Conservation (phyloP, 192 early-diverging fungal species). For the Spinellus fusiger region DNA sequence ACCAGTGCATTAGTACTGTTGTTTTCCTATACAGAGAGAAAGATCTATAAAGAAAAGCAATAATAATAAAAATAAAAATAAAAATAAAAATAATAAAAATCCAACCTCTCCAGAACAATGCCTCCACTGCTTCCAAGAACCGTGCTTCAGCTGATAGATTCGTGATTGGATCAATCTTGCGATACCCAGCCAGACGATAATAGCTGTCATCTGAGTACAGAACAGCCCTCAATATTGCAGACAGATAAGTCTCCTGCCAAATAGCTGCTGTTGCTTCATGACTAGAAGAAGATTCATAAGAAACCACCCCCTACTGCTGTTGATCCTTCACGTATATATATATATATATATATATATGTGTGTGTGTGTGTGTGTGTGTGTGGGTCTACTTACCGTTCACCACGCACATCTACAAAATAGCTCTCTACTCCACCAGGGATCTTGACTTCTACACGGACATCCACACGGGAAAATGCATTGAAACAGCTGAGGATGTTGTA, state of each 20-base stretch:
- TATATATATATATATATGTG: too few relatives aligned
- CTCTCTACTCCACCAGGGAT: slow-evolving; percentile 98
- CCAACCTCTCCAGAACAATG: slow-evolving; percentile 81
- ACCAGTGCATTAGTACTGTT: not conserved
- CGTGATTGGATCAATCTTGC: slow-evolving; percentile 85
- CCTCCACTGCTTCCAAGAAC: slow-evolving; percentile 79
- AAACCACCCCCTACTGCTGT: too few relatives aligned
- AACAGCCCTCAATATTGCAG: slow-evolving; percentile 83
- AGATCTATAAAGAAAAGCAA: too few relatives aligned
- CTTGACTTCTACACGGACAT: slow-evolving; percentile 96
- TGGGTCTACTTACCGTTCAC: slow-evolving; percentile 61
- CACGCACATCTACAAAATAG: slow-evolving; percentile 82
- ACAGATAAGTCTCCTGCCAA: slow-evolving; percentile 90
- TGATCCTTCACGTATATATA: too few relatives aligned
- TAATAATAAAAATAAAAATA: too few relatives aligned
- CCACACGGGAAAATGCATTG: slow-evolving; percentile 95
- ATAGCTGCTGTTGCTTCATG: slow-evolving; percentile 67
- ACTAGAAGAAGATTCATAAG: too few relatives aligned
- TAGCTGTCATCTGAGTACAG: slow-evolving; percentile 85
- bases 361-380: too few relatives aligned
- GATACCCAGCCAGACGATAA: slow-evolving; percentile 80
- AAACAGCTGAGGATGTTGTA: slow-evolving; percentile 67
- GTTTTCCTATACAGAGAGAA: too few relatives aligned
- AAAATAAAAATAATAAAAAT: not conserved
- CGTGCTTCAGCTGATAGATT: slow-evolving; percentile 64